Evolutionary conservation across 1,139 yeast genomes (phyloP), one percentile per base, ranked within the genome.

Genomic region (Magnusiomyces tetraspermus): DNA sequence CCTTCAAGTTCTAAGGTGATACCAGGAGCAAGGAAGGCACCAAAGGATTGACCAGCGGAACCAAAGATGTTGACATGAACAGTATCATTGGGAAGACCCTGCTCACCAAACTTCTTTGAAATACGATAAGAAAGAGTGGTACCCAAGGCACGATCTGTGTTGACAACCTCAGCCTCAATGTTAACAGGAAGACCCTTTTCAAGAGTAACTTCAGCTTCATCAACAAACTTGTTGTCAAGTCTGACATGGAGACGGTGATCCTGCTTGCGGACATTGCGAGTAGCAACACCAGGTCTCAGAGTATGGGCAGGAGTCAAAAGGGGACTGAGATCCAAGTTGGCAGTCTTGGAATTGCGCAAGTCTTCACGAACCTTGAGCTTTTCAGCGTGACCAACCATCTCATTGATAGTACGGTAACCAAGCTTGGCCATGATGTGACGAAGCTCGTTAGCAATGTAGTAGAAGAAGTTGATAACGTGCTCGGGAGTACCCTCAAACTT

Each of bases 341-440:
- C 88, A 59, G 92, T 89, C 80, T 92, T 92, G 59, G 94, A 83
- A 67, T 82, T 86, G 65, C 94, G 81, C 65, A 83, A 75, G 65
- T 88, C 94, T 59, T 87, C 95, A 64, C 96, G 78, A 53, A 89
- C 95, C 64, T 73, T 76, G 67, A 92, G 79, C 71, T 82, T 86
- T 73, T 92, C 98, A 48, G 97, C 86, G 67, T 85, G 88, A 64
- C 98, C 98, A 63, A 92, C 90, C 98, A 92, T 92, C 74, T 92
- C 98, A 67, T 88, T 90, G 67, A 92, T 81, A 53, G 96, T 88
- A 68, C 98, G 80, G 80, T 84, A 92, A 56, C 98, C 98, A 59
- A 92, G 80, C 66, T 81, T 78, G 51, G 97, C 96, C 98, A 92
- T 92, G 65, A 86, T 84, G 56, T 77, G 80, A 69, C 98, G 82